Conservation (phyloP, 129 eudicot genomes). For the Escallonia rubra region DNA sequence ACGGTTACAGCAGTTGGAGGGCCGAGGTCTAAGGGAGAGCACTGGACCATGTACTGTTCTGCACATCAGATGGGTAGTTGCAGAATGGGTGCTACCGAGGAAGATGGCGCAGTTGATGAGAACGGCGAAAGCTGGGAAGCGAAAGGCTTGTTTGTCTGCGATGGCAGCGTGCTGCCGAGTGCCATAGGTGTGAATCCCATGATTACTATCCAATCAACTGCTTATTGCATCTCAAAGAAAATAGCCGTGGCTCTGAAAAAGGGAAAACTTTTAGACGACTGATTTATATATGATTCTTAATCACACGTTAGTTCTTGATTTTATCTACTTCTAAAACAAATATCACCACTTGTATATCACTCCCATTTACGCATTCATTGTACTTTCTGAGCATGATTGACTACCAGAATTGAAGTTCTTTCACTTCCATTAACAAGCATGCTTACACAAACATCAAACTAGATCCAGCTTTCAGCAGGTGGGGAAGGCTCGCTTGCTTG, state of each 20-base stretch:
- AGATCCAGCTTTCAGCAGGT: too few species aligned
- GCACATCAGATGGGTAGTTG: constrained; percentile 99
- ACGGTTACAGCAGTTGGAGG: constrained; percentile 49
- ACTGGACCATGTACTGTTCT: constrained; percentile 68
- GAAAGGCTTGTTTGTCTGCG: constrained; percentile 73
- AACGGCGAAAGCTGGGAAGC: constrained; percentile 97
- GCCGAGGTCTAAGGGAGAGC: constrained; percentile 41
- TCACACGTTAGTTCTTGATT: background rate
- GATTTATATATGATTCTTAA: background rate
- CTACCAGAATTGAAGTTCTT: too few species aligned
- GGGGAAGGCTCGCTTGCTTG: too few species aligned
- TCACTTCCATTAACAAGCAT: too few species aligned
- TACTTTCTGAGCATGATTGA: too few species aligned
- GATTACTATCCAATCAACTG: constrained; percentile 80
- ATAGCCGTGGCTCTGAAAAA: constrained; percentile 37
- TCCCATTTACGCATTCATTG: too few species aligned
- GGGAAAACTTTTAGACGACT: constrained; percentile 15
- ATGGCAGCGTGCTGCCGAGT: constrained; percentile 75
- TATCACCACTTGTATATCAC: too few species aligned
- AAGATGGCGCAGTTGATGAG: constrained; percentile 76
- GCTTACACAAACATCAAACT: too few species aligned
- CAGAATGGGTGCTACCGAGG: constrained; percentile 65
- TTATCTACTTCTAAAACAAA: too few species aligned
- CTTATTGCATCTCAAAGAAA: constrained; percentile 61
- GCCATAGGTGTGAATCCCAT: constrained; percentile 91